Evolutionary conservation across 768 basidiomycete species (phyloP).

Genomic region (Sarcomyxa edulis): DNA sequence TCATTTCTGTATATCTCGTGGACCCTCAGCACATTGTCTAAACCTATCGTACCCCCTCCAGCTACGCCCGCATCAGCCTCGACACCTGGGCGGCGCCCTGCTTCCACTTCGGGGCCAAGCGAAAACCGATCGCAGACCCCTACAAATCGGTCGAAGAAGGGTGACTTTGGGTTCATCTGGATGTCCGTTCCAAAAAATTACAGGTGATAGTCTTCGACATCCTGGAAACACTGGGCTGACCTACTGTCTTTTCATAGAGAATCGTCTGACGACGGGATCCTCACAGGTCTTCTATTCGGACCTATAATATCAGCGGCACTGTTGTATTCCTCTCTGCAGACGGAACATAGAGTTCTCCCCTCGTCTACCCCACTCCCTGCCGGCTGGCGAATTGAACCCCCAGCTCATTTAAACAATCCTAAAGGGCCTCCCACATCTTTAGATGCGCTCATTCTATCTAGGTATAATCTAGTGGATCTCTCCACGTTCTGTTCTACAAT

Average conservation of each 20-base stretch:
- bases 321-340: constrained; percentile 45
- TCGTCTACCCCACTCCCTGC: constrained; percentile 36
- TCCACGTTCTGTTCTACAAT: constrained; percentile 78
- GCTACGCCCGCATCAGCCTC: neutral
- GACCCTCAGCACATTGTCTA: constrained; percentile 47
- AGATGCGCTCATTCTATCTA: constrained; percentile 57
- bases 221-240: neutral
- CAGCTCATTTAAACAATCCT: constrained; percentile 46
- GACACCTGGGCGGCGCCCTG: constrained; percentile 10
- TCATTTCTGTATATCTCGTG: constrained; percentile 59
- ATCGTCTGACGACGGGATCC: constrained; percentile 78
- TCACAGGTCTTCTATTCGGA: constrained; percentile 79
- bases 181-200: constrained; percentile 91
- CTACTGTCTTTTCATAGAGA: constrained; percentile 39
- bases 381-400: constrained; percentile 77
- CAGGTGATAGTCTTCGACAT: constrained; percentile 39
- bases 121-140: constrained; percentile 39
- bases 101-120: constrained; percentile 34
- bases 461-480: constrained; percentile 74
- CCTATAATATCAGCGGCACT: constrained; percentile 75
- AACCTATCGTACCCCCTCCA: constrained; percentile 11
- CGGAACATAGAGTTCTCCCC: constrained; percentile 20
- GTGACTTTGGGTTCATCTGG: constrained; percentile 72
- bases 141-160: constrained; percentile 27
- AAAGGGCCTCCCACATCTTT: constrained; percentile 36